Percentiles rank a stretch among this genome's conserved stretches.
Conservation (phyloP, 106 monocot species). For the Agapanthus africanus region DNA sequence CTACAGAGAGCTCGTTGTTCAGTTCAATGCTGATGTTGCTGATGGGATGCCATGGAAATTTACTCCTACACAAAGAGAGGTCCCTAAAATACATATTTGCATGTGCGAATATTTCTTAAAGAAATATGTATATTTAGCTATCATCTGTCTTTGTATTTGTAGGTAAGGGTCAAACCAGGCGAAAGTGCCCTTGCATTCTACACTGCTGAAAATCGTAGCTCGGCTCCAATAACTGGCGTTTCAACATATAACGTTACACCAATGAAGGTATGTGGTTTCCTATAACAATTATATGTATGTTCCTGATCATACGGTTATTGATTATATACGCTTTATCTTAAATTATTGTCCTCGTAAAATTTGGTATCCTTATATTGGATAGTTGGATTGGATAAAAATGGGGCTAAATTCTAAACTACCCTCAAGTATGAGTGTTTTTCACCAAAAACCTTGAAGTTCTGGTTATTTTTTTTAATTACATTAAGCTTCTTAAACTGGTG, state of each 20-base stretch:
- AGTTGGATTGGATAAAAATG: no score
- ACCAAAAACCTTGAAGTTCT: no score
- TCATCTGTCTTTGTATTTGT: constrained; percentile 3
- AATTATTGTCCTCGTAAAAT: no score
- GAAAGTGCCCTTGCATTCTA: constrained; percentile 99
- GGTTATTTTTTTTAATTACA: no score
- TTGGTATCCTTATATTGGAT: no score
- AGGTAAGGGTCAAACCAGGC: constrained; percentile 94
- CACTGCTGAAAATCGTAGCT: constrained; percentile 88
- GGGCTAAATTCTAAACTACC: no score
- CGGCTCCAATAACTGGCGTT: constrained; percentile 84
- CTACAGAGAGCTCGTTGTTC: constrained; percentile 79
- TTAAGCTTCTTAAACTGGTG: no score
- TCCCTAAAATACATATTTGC: no score
- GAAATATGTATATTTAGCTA: not conserved
- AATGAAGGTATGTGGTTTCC: constrained; percentile 59
- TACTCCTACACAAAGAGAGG: constrained; percentile 92
- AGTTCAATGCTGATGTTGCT: constrained; percentile 98
- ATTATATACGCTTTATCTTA: no score
- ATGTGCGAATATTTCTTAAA: no score
- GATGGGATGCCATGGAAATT: constrained; percentile 99
- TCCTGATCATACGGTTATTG: no score
- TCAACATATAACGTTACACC: constrained; percentile 98
- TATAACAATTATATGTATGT: not conserved
- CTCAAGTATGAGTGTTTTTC: no score